Conservation (phyloP, 371 early-diverging fungal species). For the Homolaphlyctis polyrhiza region DNA sequence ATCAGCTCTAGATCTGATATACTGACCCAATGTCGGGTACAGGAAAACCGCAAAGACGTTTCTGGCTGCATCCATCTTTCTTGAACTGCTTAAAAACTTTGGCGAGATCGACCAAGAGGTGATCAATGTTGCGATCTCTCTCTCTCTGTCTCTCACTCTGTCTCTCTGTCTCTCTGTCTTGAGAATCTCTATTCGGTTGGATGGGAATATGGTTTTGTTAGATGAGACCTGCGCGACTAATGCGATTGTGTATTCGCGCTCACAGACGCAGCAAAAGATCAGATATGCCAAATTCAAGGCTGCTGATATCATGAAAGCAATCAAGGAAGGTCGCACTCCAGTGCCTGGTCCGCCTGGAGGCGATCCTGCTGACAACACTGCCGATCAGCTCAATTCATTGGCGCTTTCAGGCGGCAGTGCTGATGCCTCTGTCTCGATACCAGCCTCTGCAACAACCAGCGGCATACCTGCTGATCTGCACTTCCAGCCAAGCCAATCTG, state of each 20-base stretch:
- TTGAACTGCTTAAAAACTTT: conserved; percentile 77
- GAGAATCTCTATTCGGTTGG: background rate
- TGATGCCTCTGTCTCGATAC: no score
- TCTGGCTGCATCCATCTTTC: conserved; percentile 75
- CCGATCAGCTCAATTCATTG: no score
- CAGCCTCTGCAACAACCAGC: no score
- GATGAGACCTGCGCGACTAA: background rate
- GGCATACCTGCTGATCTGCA: no score
- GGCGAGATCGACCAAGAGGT: conserved; percentile 69
- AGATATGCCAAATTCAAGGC: conserved; percentile 95
- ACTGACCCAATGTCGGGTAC: background rate
- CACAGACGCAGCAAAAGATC: conserved; percentile 76
- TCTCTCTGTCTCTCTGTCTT: background rate
- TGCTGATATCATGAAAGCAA: conserved; percentile 84
- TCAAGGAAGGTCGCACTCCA: conserved; percentile 81
- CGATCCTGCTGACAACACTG: conserved; percentile 12
- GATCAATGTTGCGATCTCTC: conserved; percentile 1
- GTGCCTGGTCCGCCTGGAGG: conserved; percentile 30
- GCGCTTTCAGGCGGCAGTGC: no score
- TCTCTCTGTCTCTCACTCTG: no score
- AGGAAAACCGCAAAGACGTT: conserved; percentile 84
- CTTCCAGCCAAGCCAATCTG: no score
- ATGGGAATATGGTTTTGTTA: background rate
- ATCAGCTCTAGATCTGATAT: no score
- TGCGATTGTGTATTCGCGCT: background rate